A percentile compares a stretch with the other conserved stretches of the same genome.
These are phyloP conservation scores for Diaporthe aspalathi DNA, from an alignment of 2,329 filamentous ascomycete species.

Conservation along the genomic window DNA sequence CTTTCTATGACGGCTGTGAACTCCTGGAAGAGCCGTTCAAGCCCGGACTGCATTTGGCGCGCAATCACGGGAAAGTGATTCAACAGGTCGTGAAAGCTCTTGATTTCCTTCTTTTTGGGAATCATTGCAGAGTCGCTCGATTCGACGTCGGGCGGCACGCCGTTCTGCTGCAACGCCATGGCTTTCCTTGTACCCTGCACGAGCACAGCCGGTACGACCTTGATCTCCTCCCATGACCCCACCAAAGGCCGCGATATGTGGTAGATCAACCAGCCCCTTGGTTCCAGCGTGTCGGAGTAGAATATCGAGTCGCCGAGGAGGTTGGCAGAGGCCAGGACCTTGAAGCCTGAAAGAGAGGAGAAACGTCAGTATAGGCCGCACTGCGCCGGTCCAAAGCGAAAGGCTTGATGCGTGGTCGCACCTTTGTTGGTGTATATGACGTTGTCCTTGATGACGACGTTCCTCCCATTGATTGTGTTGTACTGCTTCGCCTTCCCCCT, in stretches of 20 bases:
- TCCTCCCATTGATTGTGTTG: slow-evolving; percentile 90
- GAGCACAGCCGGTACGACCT: slow-evolving; percentile 74
- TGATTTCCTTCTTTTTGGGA: slow-evolving; percentile 88
- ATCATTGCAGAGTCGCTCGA: slow-evolving; percentile 57
- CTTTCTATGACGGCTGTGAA: slow-evolving; percentile 89
- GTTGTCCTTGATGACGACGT: slow-evolving; percentile 92
- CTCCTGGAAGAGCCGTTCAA: slow-evolving; percentile 90
- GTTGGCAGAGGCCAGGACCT: slow-evolving; percentile 88
- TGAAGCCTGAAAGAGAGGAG: slow-evolving; percentile 75
- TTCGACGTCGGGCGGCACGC: slow-evolving; percentile 43
- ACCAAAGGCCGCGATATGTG: slow-evolving; percentile 92
- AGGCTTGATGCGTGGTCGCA: slow-evolving; percentile 51
- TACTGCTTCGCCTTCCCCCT: slow-evolving; percentile 95
- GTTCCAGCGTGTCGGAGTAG: slow-evolving; percentile 89
- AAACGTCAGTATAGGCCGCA: slow-evolving; percentile 2
- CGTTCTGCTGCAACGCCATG: slow-evolving; percentile 43
- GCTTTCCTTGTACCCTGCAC: slow-evolving; percentile 55
- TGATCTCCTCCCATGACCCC: slow-evolving; percentile 82
- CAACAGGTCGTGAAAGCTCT: slow-evolving; percentile 88
- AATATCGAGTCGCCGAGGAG: slow-evolving; percentile 86
- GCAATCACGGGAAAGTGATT: slow-evolving; percentile 96
- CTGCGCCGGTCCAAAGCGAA: not conserved
- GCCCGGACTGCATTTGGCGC: slow-evolving; percentile 91
- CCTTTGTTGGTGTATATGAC: slow-evolving; percentile 97
- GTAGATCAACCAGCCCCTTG: slow-evolving; percentile 95